Evolutionary conservation across 345 rosid species (phyloP).

Genomic region (Theobroma cacao): DNA sequence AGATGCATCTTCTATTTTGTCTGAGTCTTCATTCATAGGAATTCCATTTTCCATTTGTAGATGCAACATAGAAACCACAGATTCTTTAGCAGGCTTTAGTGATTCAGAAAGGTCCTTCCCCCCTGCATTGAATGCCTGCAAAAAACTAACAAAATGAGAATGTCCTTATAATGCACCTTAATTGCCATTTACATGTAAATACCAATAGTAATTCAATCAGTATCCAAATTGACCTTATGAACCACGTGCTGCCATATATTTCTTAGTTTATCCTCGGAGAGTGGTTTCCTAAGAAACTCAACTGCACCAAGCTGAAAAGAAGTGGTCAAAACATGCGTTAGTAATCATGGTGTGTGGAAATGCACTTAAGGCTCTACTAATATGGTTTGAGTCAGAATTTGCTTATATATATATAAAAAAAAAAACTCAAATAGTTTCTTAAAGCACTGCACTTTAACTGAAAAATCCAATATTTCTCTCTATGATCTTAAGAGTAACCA

Average conservation of each 20-base stretch:
- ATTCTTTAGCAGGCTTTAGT: constrained; percentile 72
- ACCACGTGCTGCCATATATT: constrained; percentile 98
- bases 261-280: constrained; percentile 73
- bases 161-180: background rate
- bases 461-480: background rate
- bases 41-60: constrained; percentile 36
- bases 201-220: constrained; percentile 1
- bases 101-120: constrained; percentile 48
- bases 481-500: background rate
- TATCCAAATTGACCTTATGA: constrained; percentile 59
- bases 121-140: constrained; percentile 78
- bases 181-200: background rate
- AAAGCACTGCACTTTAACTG: background rate
- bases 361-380: background rate
- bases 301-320: constrained; percentile 90
- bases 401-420: background rate
- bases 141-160: constrained; percentile 28
- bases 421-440: background rate
- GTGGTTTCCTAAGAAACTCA: constrained; percentile 87
- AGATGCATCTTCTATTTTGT: constrained; percentile 30
- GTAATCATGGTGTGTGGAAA: background rate
- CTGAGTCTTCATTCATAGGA: constrained; percentile 18
- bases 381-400: background rate
- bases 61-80: constrained; percentile 56
- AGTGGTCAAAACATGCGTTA: constrained; percentile 23